A percentile compares a stretch with the other conserved stretches of the same genome.
Conservation (phyloP, 2,329 filamentous ascomycete species). For the Claviceps lovelessii region DNA sequence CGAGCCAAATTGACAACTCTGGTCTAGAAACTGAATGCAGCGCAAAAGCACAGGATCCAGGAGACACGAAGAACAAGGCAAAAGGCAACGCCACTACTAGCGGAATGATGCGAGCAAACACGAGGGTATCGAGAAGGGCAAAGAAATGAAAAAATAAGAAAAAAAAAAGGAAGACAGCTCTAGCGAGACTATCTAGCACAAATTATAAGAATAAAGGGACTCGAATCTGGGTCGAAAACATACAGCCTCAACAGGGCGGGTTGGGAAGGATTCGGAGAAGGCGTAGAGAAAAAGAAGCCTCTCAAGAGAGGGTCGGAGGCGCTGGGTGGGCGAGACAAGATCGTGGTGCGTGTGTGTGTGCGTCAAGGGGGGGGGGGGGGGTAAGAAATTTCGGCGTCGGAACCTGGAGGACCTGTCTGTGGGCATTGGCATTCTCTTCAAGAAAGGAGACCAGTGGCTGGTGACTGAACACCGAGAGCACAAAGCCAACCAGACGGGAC, state of each 20-base stretch:
- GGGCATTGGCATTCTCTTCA: background rate
- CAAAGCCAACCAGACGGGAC: conserved; percentile 6
- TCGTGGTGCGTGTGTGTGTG: conserved; percentile 6
- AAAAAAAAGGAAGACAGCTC: background rate
- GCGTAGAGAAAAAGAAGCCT: conserved; percentile 3
- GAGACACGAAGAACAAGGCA: conserved; percentile 1
- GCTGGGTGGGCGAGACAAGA: conserved; percentile 8
- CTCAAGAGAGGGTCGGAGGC: conserved; percentile 5
- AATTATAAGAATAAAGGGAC: background rate
- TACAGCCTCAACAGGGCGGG: conserved; percentile 2
- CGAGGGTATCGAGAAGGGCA: conserved; percentile 8
- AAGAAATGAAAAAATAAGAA: background rate
- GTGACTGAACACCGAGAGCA: conserved; percentile 1
- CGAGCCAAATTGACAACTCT: background rate
- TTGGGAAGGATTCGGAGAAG: background rate
- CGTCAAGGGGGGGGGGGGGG: conserved; percentile 4
- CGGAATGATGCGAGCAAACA: conserved; percentile 7
- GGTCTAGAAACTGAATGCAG: background rate
- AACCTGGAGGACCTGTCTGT: conserved; percentile 3
- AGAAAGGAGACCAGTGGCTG: too few relatives aligned
- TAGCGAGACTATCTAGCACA: conserved; percentile 2
- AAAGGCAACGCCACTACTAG: conserved; percentile 7
- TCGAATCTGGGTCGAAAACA: background rate
- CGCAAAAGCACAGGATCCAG: conserved; percentile 2
- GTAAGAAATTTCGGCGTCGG: conserved; percentile 10